Base-by-base conservation (phyloP, 805 yeast species). In the Candida namnaoensis region DNA sequence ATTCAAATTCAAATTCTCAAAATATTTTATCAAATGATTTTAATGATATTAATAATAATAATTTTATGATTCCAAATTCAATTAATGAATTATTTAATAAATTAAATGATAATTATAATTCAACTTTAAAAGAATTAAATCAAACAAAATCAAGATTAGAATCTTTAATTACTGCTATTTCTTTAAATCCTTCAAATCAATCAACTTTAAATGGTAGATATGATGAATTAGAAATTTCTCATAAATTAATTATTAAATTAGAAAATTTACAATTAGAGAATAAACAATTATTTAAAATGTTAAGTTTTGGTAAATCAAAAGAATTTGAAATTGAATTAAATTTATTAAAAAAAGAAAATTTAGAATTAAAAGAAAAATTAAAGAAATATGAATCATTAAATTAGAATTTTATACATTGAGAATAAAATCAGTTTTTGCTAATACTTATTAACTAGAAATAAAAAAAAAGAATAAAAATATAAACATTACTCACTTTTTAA, bases 161-260 rank as follows among this genome's bases (percentile, higher is more conserved):
- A 51, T 69, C 83, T 25, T 50, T 84, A 10, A 49, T 76, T 24
- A 73, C 83, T 1, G 80, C 82, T 0, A 57, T 76, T 25, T 66
- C 78, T 2, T 50, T 75, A 40, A 72, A 71, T 45, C 80, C 82
- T 5, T 56, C 63, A 10, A 72, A 70, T 40, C 47, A 63, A 2
- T 57, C 65, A 23, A 75, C 78, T 2, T 66, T 68, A 32, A 61
- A 68, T 43, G 88, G 88, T 3, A 66, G 81, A 43, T 82, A 76
- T 56, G 95, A 86, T 52, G 82, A 77, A 39, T 79, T 83, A 51
- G 88, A 84, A 42, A 62, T 84, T 38, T 78, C 90, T 12, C 93
- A 86, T 54, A 80, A 80, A 51, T 75, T 85, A 44, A 66, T 86
- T 34, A 69, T 71, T 35, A 77, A 84, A 50, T 51, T 87, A 47